Evolutionary conservation across 768 basidiomycete species (phyloP).

Genomic region (Macrolepiota albuminosa): DNA sequence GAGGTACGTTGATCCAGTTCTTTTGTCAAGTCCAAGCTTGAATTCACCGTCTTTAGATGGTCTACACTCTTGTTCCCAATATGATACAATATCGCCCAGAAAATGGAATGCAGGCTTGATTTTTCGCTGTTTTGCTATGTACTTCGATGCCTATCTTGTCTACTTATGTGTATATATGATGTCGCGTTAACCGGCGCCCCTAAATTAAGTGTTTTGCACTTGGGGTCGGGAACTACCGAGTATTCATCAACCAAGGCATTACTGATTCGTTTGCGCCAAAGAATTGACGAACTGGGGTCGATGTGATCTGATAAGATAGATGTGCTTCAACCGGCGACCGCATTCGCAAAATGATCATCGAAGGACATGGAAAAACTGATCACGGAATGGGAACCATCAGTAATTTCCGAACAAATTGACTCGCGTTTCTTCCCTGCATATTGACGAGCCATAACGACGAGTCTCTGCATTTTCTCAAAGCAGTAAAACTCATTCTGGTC

Average conservation of each 20-base stretch:
- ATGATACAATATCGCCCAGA: conserved; percentile 45
- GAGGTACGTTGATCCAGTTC: conserved; percentile 33
- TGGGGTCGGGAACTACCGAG: background rate
- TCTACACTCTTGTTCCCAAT: conserved; percentile 48
- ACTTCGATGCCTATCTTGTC: background rate
- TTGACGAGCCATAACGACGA: background rate
- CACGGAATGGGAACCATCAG: background rate
- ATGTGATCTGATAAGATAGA: background rate
- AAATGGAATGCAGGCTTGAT: background rate
- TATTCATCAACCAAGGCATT: too few species aligned
- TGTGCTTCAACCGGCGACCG: too few species aligned
- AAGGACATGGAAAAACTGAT: too few species aligned
- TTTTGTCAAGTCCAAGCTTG: background rate
- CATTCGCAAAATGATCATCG: too few species aligned
- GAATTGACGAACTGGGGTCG: background rate
- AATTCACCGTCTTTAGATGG: conserved; percentile 31
- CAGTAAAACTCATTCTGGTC: background rate
- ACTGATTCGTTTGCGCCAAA: too few species aligned
- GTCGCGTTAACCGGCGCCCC: background rate
- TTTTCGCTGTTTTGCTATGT: background rate
- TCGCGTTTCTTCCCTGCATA: background rate
- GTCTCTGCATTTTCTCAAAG: background rate
- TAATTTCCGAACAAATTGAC: background rate
- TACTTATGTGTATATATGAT: background rate
- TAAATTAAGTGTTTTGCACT: background rate